These are phyloP conservation scores for Candida coleopterorum DNA, from an alignment of 805 yeast species.

Conservation along the genomic window DNA sequence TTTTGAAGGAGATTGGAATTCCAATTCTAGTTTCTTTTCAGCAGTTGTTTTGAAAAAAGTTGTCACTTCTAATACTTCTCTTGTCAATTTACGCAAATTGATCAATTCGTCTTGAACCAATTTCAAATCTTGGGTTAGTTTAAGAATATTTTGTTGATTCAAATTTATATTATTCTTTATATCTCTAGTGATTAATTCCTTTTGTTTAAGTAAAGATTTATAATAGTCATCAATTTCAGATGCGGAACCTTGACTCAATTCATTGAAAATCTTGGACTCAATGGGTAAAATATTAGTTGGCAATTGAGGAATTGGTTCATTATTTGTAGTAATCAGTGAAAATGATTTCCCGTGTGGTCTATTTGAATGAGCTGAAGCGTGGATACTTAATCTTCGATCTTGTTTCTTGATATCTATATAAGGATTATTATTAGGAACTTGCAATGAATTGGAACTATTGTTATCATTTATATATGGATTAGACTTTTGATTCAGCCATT, in stretches of 20 bases:
- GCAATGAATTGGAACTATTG: background rate
- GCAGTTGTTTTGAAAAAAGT: constrained; percentile 59
- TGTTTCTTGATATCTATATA: constrained; percentile 12
- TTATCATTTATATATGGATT: constrained; percentile 12
- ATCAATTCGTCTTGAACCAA: constrained; percentile 63
- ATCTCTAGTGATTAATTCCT: constrained; percentile 48
- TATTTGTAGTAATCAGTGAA: constrained; percentile 17
- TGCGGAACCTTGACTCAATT: constrained; percentile 63
- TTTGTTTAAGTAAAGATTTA: constrained; percentile 46
- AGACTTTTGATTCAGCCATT: constrained; percentile 28
- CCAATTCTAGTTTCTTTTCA: constrained; percentile 47
- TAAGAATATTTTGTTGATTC: constrained; percentile 58
- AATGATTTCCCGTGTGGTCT: constrained; percentile 24
- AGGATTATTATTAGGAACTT: constrained; percentile 7
- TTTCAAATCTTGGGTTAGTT: constrained; percentile 55
- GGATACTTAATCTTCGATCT: constrained; percentile 31
- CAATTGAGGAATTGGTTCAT: constrained; percentile 26
- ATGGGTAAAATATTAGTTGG: constrained; percentile 10
- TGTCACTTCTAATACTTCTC: constrained; percentile 56
- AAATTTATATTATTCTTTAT: constrained; percentile 55
- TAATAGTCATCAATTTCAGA: constrained; percentile 68
- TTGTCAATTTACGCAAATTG: constrained; percentile 54
- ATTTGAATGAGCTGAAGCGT: constrained; percentile 35
- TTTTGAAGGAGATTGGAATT: constrained; percentile 21
- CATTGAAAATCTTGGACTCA: constrained; percentile 20